Evolutionary conservation across 805 yeast genomes (phyloP), one percentile per base, ranked within the genome.

Genomic region (Monosporozyma unispora): DNA sequence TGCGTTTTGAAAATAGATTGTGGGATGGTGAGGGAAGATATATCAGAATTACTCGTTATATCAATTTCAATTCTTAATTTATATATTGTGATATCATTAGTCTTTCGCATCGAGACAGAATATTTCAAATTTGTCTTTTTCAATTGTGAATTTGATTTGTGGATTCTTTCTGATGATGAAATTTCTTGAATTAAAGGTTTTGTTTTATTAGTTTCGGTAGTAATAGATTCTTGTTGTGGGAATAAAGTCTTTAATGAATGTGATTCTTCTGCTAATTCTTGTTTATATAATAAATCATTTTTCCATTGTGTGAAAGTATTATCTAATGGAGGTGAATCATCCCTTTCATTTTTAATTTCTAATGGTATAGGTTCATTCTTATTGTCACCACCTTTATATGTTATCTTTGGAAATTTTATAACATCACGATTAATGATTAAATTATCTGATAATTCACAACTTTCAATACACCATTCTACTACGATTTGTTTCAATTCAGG

Each of bases 401-500:
- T 63, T 80, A 91, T 73, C 57, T 86, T 87, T 1, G 96, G 96
- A 2, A 78, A 70, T 3, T 79, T 62, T 44, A 80, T 70, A 35
- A 62, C 62, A 48, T 96, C 69, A 49, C 83, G 85, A 16, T 89
- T 70, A 12, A 43, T 33, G 3, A 69, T 64, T 1, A 80, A 62
- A 45, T 72, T 69, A 14, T 67, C 69, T 23, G 75, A 59, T 51
- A 81, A 68, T 61, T 87, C 96, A 3, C 86, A 79, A 10, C 89
- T 77, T 60, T 87, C 95, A 39, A 88, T 63, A 58, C 95, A 83
- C 84, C 96, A 87, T 61, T 87, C 96, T 6, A 84, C 76, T 45
- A 87, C 62, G 12, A 88, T 82, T 44, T 79, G 73, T 51, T 80
- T 72, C 49, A 88, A 71, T 46, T 84, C 29, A 3, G 12, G 84